Base-by-base conservation (phyloP, 2,329 filamentous ascomycete species). In the Graphilbum ipis-grandicollis region DNA sequence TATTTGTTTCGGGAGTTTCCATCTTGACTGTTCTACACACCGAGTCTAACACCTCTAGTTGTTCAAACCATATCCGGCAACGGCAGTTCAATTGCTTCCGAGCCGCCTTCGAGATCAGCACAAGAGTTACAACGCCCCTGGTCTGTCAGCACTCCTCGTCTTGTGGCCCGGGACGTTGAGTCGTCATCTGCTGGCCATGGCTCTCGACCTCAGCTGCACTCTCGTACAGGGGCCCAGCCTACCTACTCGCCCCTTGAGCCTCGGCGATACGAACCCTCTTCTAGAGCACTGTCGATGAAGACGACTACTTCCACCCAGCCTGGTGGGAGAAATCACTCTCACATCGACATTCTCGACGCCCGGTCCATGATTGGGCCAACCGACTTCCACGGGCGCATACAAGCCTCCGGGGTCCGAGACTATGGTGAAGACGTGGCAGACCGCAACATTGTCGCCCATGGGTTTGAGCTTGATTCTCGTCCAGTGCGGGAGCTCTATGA, bases 371-470 rank as follows among this genome's bases (percentile, higher is more conserved):
- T 74, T 29, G 61, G 51, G 21, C 59, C 62, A 0, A 53, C 57
- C 2, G 58, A 68, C 41, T 71, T 72, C 43, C 53, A 55, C 34
- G 54, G 56, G 9, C 58, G 68, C 14, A 46, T 72, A 3, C 51
- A 60, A 38, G 68, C 69, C 1, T 48, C 65, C 1, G 70, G 69
- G 2, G 55, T 57, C 0, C 58, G 61, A 31, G 63, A 68, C 35
- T 75, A 71, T 44, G 72, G 66, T n/a, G 75, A 79, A 48, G 72
- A 76, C 47, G 70, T 77, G 2, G 72, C 71, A 2, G 70, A 75
- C 43, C 60, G 74, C 25, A 78, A 78, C 42, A 56, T 71, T 33
- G 52, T 50, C 4, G 49, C 56, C 19, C 63, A 57, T 32, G 46
- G 47, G 1, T 42, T 50, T 26, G 45, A 57, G 36, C 41, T 59